Conservation (phyloP, 331 rosid genomes). For the Malus hybrid region DNA sequence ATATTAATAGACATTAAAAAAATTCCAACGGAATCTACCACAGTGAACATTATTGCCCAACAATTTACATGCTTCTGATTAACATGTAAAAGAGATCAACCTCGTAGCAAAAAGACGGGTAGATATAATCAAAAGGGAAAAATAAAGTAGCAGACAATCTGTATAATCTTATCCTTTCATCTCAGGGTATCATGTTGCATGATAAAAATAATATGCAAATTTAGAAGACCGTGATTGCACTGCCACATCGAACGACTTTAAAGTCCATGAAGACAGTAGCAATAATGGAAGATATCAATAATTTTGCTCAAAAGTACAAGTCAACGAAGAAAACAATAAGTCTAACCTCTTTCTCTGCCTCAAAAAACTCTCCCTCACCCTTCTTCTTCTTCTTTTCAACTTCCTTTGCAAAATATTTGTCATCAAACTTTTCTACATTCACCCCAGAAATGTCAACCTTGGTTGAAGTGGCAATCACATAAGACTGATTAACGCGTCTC, state of each 20-base stretch:
- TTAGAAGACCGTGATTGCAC: background rate
- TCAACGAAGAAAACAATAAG: background rate
- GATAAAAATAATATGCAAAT: background rate
- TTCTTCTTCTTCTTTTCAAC: constrained; percentile 17
- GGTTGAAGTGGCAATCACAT: constrained; percentile 25
- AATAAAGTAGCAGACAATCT: background rate
- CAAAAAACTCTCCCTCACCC: constrained; percentile 25
- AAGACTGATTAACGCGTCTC: constrained; percentile 26
- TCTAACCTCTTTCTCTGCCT: constrained; percentile 25
- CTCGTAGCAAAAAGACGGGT: background rate
- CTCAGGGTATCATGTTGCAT: background rate
- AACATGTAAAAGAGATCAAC: background rate
- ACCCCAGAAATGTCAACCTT: constrained; percentile 23
- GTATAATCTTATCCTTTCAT: background rate
- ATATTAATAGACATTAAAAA: background rate
- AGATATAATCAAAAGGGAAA: background rate
- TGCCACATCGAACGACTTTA: background rate
- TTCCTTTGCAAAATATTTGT: constrained; percentile 16
- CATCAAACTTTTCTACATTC: constrained; percentile 21
- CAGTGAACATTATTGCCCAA: background rate
- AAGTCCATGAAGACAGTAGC: background rate
- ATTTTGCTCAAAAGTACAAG: background rate
- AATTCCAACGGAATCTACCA: background rate
- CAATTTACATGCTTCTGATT: background rate
- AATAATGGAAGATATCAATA: background rate